These are phyloP conservation scores for Lactarius tabidus DNA, from an alignment of 768 basidiomycete species.

Conservation along the genomic window DNA sequence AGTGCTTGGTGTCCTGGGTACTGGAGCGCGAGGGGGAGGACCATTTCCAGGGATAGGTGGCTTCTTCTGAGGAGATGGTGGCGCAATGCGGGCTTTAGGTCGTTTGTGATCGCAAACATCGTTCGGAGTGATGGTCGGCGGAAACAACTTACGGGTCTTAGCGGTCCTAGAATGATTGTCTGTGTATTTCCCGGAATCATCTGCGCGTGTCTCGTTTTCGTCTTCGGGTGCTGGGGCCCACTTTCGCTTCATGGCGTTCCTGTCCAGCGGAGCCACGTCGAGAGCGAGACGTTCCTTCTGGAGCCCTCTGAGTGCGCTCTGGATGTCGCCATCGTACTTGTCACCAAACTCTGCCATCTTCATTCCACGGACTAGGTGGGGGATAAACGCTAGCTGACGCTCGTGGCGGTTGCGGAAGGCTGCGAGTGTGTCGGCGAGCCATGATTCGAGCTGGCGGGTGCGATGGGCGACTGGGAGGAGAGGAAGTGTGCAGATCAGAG, in stretches of 20 bases:
- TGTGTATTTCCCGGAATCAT: slow-evolving; percentile 24
- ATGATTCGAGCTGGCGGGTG: slow-evolving; percentile 67
- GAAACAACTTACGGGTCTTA: slow-evolving; percentile 24
- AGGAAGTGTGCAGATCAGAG: not conserved
- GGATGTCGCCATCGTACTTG: slow-evolving; percentile 73
- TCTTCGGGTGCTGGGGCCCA: slow-evolving; percentile 66
- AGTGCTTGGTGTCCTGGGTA: slow-evolving; percentile 32
- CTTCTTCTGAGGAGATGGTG: slow-evolving; percentile 51
- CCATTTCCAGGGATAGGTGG: slow-evolving; percentile 31
- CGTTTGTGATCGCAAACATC: slow-evolving; percentile 12
- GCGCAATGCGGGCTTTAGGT: slow-evolving; percentile 48
- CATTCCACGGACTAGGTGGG: slow-evolving; percentile 66
- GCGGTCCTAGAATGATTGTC: slow-evolving; percentile 28
- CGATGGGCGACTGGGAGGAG: slow-evolving; percentile 60
- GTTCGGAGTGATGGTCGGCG: not conserved
- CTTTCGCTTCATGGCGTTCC: slow-evolving; percentile 68
- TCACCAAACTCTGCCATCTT: slow-evolving; percentile 74
- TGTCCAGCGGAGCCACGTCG: slow-evolving; percentile 54
- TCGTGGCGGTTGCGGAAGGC: slow-evolving; percentile 75
- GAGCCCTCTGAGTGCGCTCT: slow-evolving; percentile 62
- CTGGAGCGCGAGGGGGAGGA: slow-evolving; percentile 24
- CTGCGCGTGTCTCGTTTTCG: slow-evolving; percentile 41
- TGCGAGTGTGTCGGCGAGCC: slow-evolving; percentile 68
- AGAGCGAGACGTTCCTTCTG: slow-evolving; percentile 58
- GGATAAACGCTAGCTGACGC: slow-evolving; percentile 67